A percentile compares a stretch with the other conserved stretches of the same genome.
phyloP scores from a whole-genome alignment of 2,329 filamentous ascomycete species.

The Aschersonia sp. region DNA sequence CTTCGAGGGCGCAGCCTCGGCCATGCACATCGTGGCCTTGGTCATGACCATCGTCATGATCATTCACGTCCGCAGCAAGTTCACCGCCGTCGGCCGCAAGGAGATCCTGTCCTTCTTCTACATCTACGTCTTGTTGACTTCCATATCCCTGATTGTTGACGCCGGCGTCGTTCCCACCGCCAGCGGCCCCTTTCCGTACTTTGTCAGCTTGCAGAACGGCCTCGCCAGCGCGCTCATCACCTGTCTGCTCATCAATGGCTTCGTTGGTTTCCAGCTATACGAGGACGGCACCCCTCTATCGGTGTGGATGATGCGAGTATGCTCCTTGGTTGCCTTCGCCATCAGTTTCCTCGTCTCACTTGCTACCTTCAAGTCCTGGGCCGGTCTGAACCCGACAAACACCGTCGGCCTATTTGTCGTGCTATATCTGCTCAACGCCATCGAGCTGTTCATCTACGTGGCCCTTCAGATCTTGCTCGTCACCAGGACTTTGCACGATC shows the following conservation, averaged over 20 bases:
- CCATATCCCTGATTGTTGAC: slow-evolving; percentile 80
- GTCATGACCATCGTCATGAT: slow-evolving; percentile 97
- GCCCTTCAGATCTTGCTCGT: slow-evolving; percentile 82
- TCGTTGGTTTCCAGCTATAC: slow-evolving; percentile 96
- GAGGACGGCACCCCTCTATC: slow-evolving; percentile 91
- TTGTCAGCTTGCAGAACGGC: slow-evolving; percentile 76
- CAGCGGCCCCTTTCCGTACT: slow-evolving; percentile 73
- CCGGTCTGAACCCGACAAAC: slow-evolving; percentile 69
- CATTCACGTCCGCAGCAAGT: slow-evolving; percentile 90
- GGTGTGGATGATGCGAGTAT: slow-evolving; percentile 77
- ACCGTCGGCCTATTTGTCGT: slow-evolving; percentile 85
- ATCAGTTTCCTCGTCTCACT: slow-evolving; percentile 80
- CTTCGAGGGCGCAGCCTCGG: slow-evolving; percentile 81
- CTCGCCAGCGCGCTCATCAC: slow-evolving; percentile 75
- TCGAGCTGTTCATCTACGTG: slow-evolving; percentile 76
- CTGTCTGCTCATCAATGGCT: slow-evolving; percentile 88
- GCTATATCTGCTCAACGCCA: slow-evolving; percentile 78
- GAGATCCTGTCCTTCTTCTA: slow-evolving; percentile 89
- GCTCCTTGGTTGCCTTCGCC: slow-evolving; percentile 67
- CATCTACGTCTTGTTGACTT: slow-evolving; percentile 81
- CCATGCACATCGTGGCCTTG: slow-evolving; percentile 82
- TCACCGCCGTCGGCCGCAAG: slow-evolving; percentile 78
- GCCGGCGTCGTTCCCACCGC: slow-evolving; percentile 82
- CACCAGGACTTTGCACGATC: slow-evolving; percentile 77
- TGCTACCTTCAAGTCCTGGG: slow-evolving; percentile 87